Evolutionary conservation across 352 stramenopile genomes (phyloP), one percentile per base, ranked within the genome.

Genomic region (Paralagenidium karlingii): DNA sequence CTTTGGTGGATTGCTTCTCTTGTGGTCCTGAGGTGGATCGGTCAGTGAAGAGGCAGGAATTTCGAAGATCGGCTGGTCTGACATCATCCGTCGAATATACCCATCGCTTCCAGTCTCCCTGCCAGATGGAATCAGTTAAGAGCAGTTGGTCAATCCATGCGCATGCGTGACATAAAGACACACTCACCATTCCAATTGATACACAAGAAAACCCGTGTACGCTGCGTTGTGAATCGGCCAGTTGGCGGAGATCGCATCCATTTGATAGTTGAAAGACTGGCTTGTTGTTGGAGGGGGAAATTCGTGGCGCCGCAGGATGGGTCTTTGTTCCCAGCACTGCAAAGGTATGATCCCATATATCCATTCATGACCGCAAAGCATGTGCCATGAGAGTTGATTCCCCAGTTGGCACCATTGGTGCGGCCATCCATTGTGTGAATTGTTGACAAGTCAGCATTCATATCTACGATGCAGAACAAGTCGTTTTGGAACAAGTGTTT

Each of bases 301-400:
- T 51, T 0, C 30, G 38, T 12, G 46, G 40, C 27, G 60, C 63
- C 12, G 29, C 61, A 74, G 13, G 58, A 60, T 0, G 16, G 16
- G 29, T 60, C 53, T 15, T 51, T 57, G 34, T 79, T 73, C 37
- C 64, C 63, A 2, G 53, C 43, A 40, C 63, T 58, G 34, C 68
- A 80, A 12, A 81, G 29, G 31, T 69, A 75, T 10, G 58, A 42
- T 1, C 69, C 69, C 11, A 58, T 61, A 45, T 81, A 80, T 30
- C 53, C 47, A 36, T 79, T 81, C 27, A 69, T 68, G 3, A 54
- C 42, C 4, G 69, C 53, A 38, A 75, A 83, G 39, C 69, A 83
- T n/a, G 58, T 69, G 38, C 69, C 69, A 30, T 83, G 63, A 24
- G 54, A 49, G 46, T 83, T 82, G 38, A 80, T 71, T 5, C 65